phyloP scores from a whole-genome alignment of 1,139 yeast genomes.

The Geotrichum klebahnii region DNA sequence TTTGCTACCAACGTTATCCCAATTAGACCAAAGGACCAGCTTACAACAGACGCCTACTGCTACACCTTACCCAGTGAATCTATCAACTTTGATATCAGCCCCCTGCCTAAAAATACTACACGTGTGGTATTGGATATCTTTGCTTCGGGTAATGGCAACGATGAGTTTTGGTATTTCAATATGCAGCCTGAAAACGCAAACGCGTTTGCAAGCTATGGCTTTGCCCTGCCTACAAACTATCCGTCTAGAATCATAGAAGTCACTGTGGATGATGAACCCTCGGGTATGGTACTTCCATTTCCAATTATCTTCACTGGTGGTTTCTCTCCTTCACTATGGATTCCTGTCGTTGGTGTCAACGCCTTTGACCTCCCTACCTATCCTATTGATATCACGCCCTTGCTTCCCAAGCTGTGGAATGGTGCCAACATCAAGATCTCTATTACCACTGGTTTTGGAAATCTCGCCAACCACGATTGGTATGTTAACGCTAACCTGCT shows the following conservation, averaged over 20 bases:
- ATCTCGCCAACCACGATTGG: constrained; percentile 49
- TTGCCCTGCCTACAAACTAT: constrained; percentile 43
- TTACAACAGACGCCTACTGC: constrained; percentile 10
- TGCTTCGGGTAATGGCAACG: constrained; percentile 72
- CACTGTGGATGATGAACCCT: constrained; percentile 35
- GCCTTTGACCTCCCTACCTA: constrained; percentile 69
- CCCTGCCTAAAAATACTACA: constrained; percentile 55
- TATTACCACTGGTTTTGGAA: constrained; percentile 58
- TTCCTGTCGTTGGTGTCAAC: constrained; percentile 65
- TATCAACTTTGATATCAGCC: constrained; percentile 35
- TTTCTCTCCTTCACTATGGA: constrained; percentile 72
- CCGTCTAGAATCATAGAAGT: constrained; percentile 41
- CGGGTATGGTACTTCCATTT: constrained; percentile 41
- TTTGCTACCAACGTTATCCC: constrained; percentile 19
- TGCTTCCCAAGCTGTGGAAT: constrained; percentile 60
- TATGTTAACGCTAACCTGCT: constrained; percentile 61
- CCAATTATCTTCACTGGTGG: constrained; percentile 72
- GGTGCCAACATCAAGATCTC: constrained; percentile 33
- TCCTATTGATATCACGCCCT: constrained; percentile 62
- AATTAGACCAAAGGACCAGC: constrained; percentile 17
- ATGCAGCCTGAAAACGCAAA: constrained; percentile 49
- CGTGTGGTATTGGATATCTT: constrained; percentile 56
- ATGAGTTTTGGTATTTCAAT: constrained; percentile 80
- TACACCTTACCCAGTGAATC: constrained; percentile 30
- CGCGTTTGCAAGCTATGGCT: constrained; percentile 35